Base-by-base conservation (phyloP, 148 eudicot genomes). In the Camellia japonica region DNA sequence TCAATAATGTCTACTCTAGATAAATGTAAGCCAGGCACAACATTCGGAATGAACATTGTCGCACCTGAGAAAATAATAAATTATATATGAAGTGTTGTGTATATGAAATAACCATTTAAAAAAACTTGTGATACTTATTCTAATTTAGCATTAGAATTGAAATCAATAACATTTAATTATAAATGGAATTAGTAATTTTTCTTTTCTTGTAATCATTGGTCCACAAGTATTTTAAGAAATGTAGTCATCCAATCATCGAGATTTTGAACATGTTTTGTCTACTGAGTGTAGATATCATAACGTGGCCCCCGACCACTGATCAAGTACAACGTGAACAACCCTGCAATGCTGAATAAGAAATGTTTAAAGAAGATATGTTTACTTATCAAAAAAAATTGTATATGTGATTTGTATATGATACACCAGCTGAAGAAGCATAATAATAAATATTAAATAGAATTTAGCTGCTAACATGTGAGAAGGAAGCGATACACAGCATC, bases 1-100 rank as follows among this genome's bases (percentile, higher is more conserved):
- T 43, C 71, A 62, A 81, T 41, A 62, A 72, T 51, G n/a, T 52
- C 54, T 7, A 80, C 68, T 44, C 60, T 73, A 80, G 41, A 71
- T 15, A 43, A 79, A 61, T 16, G 51, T 8, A 55, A 47, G 73
- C 9, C n/a, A 38, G 61, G 30, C 15, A 47, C 38, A n/a, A 72
- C 19, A 30, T 43, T 49, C 52, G 49, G 58, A 20, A 47, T 72
- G 63, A 80, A 55, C 54, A 68, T 3, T 52, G 55, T 10, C 5
- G 51, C 51, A 68, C 71, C n/a, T 14, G 16, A 68, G 14, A 44
- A 43, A 44, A 38, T 12, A 30, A 43, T 49, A 12, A 7, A 19
- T 71, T 7, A 9, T 49, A 71, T 49, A n/a, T 7, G 14, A n/a
- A 69, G 43, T 19, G n/a, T n/a, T 55, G 47, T 9, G 6, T 7